phyloP scores from a whole-genome alignment of 2,329 filamentous ascomycete genomes.

The Hypoxylon sp. region DNA sequence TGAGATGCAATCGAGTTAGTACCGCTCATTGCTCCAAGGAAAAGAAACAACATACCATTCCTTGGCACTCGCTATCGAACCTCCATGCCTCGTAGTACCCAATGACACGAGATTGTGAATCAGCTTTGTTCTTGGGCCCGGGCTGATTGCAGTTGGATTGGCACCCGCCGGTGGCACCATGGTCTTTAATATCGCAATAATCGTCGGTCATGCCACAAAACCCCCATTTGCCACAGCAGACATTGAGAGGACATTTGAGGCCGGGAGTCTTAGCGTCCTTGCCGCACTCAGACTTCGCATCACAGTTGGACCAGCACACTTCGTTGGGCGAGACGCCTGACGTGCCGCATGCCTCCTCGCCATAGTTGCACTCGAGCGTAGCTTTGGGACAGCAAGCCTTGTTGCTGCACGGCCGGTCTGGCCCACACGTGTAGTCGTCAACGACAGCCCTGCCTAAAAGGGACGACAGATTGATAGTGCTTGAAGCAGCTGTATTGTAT shows the following conservation, averaged over 20 bases:
- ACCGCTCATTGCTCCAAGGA: too few species aligned
- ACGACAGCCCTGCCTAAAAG: too few species aligned
- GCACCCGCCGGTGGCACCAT: conserved; percentile 27
- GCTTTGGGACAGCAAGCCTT: too few species aligned
- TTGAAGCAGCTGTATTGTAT: too few species aligned
- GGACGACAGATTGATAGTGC: too few species aligned
- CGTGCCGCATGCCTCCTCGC: too few species aligned
- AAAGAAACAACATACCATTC: too few species aligned
- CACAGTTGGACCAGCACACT: conserved; percentile 53
- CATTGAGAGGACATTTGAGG: conserved; percentile 57
- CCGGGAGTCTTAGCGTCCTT: conserved; percentile 45
- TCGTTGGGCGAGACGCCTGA: conserved; percentile 41
- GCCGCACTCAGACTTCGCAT: conserved; percentile 56
- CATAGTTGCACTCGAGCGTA: too few species aligned
- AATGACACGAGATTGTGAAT: conserved; percentile 48
- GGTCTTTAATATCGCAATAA: conserved; percentile 41
- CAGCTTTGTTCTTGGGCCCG: background rate
- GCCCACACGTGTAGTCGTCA: too few species aligned
- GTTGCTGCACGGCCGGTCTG: too few species aligned
- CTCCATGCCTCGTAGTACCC: conserved; percentile 56
- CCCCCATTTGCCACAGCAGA: conserved; percentile 56
- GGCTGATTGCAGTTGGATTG: conserved; percentile 43
- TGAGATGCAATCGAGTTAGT: background rate
- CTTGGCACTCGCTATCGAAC: conserved; percentile 11
- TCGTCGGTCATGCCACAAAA: conserved; percentile 54